phyloP scores from a whole-genome alignment of 495 filamentous ascomycete genomes.

The Clohesyomyces aquaticus region DNA sequence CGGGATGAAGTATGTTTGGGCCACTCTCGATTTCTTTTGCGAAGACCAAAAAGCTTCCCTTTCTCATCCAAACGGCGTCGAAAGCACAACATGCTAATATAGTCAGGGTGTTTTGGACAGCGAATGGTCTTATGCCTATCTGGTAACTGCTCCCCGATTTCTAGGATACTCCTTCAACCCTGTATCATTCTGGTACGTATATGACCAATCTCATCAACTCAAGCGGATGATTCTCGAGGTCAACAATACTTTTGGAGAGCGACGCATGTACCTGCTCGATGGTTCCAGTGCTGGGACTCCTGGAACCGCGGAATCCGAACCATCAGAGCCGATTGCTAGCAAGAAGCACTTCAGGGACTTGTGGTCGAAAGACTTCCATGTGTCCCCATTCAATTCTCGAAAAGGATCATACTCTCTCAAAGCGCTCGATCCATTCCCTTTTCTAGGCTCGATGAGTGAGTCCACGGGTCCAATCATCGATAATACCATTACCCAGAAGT shows the following conservation, averaged over 20 bases:
- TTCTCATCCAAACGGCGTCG: not conserved
- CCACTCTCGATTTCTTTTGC: no score
- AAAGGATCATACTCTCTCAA: slow-evolving; percentile 62
- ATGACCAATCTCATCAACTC: slow-evolving; percentile 61
- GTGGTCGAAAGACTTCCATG: slow-evolving; percentile 73
- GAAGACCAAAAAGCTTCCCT: no score
- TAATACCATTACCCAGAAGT: slow-evolving; percentile 61
- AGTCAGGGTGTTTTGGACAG: slow-evolving; percentile 54
- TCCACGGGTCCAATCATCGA: slow-evolving; percentile 50
- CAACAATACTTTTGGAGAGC: slow-evolving; percentile 78
- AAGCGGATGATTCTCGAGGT: slow-evolving; percentile 73
- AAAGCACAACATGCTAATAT: not conserved
- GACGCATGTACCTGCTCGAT: slow-evolving; percentile 63
- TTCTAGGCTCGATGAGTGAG: no score
- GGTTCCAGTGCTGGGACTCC: slow-evolving; percentile 9
- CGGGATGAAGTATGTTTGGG: slow-evolving; percentile 52
- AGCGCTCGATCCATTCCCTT: slow-evolving; percentile 59
- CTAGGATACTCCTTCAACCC: slow-evolving; percentile 75
- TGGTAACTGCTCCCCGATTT: slow-evolving; percentile 70
- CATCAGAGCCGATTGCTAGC: not conserved
- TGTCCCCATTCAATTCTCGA: slow-evolving; percentile 73
- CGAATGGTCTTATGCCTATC: slow-evolving; percentile 66
- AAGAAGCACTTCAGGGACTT: slow-evolving; percentile 48
- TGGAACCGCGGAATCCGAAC: slow-evolving; percentile 39
- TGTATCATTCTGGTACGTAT: slow-evolving; percentile 82